Conservation (phyloP, 768 basidiomycete species). For the Suillus spraguei region DNA sequence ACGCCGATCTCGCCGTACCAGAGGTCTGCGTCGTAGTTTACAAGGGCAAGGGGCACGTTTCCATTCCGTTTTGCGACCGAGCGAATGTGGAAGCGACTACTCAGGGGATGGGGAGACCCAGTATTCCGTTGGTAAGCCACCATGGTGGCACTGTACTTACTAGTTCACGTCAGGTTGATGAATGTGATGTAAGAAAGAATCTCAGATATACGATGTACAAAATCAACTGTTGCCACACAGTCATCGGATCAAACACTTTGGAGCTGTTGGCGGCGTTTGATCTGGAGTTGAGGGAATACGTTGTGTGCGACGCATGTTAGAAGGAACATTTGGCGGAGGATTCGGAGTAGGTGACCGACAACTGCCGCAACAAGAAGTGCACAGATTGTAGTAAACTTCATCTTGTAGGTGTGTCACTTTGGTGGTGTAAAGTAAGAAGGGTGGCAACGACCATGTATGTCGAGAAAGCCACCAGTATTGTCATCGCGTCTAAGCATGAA, state of each 20-base stretch:
- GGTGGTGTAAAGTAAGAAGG: background rate
- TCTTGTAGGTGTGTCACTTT: background rate
- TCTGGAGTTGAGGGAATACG: background rate
- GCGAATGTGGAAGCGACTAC: slow-evolving; percentile 13
- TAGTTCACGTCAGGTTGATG: slow-evolving; percentile 18
- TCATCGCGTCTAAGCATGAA: background rate
- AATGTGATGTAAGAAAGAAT: background rate
- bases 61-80: slow-evolving; percentile 21
- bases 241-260: background rate
- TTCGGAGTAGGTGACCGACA: too few relatives aligned
- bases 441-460: background rate
- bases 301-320: background rate
- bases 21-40: slow-evolving; percentile 26
- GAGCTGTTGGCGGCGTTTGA: background rate
- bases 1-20: slow-evolving; percentile 30
- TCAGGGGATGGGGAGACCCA: slow-evolving; percentile 36
- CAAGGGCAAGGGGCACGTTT: slow-evolving; percentile 28
- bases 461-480: too few relatives aligned
- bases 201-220: background rate
- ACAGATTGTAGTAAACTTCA: background rate
- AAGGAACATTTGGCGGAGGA: background rate
- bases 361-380: too few relatives aligned
- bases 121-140: slow-evolving; percentile 44
- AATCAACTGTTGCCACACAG: background rate
- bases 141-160: slow-evolving; percentile 46